A percentile compares a stretch with the other conserved stretches of the same genome.
phyloP scores from a whole-genome alignment of 148 eudicot genomes.

The Fallopia convolvulus region DNA sequence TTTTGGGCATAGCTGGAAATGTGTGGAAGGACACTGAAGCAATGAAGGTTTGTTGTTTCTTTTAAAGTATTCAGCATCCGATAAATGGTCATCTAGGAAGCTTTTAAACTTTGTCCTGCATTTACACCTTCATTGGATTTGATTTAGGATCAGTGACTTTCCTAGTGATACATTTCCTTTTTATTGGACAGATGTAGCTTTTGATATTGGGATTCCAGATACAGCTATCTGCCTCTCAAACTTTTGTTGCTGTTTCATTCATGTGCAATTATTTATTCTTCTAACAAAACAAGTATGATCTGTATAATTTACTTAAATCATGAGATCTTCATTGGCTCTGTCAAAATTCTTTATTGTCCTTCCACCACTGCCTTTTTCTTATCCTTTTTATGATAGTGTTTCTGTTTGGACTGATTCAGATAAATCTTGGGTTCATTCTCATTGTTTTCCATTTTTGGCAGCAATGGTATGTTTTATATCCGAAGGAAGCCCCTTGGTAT shows the following conservation, averaged over 20 bases:
- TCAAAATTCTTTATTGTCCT: not conserved
- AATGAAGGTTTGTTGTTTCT: slow-evolving; percentile 61
- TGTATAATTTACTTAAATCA: not conserved
- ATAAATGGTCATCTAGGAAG: not conserved
- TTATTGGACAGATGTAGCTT: not conserved
- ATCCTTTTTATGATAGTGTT: not conserved
- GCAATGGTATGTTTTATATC: slow-evolving; percentile 94
- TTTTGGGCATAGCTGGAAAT: slow-evolving; percentile 92
- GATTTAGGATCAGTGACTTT: not conserved
- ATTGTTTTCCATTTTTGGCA: slow-evolving; percentile 30
- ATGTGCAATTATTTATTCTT: not conserved
- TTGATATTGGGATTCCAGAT: not conserved
- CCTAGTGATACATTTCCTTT: not conserved
- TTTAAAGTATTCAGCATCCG: not conserved
- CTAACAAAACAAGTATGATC: not conserved
- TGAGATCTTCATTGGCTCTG: not conserved
- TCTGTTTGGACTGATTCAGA: not conserved
- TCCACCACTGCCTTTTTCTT: not conserved
- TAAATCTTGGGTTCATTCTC: slow-evolving; percentile 10
- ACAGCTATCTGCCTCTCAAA: not conserved
- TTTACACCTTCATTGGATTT: not conserved
- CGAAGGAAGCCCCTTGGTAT: slow-evolving; percentile 89
- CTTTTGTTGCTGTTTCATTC: not conserved
- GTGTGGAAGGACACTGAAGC: slow-evolving; percentile 98
- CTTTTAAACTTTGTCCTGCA: not conserved